phyloP scores from a whole-genome alignment of 1,284 basidiomycete species.

The Cerioporus squamosus region DNA sequence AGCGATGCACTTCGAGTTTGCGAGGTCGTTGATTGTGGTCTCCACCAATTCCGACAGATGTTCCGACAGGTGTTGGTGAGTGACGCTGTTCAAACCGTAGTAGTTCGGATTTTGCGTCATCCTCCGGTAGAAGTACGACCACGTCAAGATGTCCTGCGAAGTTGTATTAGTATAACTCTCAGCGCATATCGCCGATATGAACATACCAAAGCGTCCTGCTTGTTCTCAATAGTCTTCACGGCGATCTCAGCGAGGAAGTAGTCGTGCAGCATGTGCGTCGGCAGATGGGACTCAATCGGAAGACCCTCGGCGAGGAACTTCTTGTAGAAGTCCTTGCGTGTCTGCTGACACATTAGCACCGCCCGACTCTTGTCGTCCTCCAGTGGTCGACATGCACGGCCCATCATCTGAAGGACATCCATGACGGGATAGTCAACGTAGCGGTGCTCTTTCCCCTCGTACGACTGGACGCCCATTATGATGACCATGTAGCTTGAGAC shows the following conservation, averaged over 20 bases:
- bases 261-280: slow-evolving; percentile 88
- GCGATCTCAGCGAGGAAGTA: slow-evolving; percentile 99
- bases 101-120: slow-evolving; percentile 97
- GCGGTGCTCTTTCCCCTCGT: slow-evolving; percentile 95
- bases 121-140: slow-evolving; percentile 96
- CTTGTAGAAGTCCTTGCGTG: slow-evolving; percentile 97
- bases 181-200: slow-evolving; percentile 5
- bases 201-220: slow-evolving; percentile 92
- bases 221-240: slow-evolving; percentile 98
- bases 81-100: slow-evolving; percentile 94
- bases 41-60: slow-evolving; percentile 97
- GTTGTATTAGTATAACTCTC: background rate
- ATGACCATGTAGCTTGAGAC: slow-evolving; percentile 96
- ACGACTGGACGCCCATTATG: slow-evolving; percentile 97
- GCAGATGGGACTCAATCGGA: slow-evolving; percentile 95
- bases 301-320: slow-evolving; percentile 97
- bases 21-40: slow-evolving; percentile 88
- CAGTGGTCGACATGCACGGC: slow-evolving; percentile 87
- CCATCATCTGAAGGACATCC: slow-evolving; percentile 99
- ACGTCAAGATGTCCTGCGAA: slow-evolving; percentile 84
- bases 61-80: slow-evolving; percentile 91
- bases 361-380: slow-evolving; percentile 90
- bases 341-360: slow-evolving; percentile 96
- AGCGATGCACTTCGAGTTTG: slow-evolving; percentile 93
- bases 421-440: slow-evolving; percentile 98